These are phyloP conservation scores for Aspergillus sp. DNA, from an alignment of 2,329 filamentous ascomycete species.

Conservation along the genomic window DNA sequence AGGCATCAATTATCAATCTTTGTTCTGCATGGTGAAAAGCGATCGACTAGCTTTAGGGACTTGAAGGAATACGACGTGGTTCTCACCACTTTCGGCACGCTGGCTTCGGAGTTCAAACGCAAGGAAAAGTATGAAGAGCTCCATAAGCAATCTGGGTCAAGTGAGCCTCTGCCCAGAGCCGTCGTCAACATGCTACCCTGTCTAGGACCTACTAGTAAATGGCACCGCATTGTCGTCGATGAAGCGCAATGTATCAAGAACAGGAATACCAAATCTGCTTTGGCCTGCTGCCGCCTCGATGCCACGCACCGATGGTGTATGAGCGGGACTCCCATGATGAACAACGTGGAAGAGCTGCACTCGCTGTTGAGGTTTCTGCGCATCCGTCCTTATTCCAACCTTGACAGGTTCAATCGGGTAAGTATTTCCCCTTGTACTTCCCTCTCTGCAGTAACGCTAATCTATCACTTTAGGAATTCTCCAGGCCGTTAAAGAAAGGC, in stretches of 20 bases:
- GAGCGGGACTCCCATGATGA: slow-evolving; percentile 85
- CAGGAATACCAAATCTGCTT: slow-evolving; percentile 52
- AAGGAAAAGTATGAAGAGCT: slow-evolving; percentile 46
- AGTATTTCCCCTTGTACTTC: slow-evolving; percentile 11
- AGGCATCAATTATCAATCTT: slow-evolving; percentile 54
- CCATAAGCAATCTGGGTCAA: slow-evolving; percentile 38
- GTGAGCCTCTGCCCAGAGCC: slow-evolving; percentile 4
- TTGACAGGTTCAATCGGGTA: slow-evolving; percentile 53
- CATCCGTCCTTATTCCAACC: slow-evolving; percentile 65
- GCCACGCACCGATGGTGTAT: slow-evolving; percentile 63
- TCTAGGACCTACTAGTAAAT: slow-evolving; percentile 52
- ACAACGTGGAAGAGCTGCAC: slow-evolving; percentile 67
- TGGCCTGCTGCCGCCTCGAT: slow-evolving; percentile 51
- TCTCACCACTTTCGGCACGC: slow-evolving; percentile 68
- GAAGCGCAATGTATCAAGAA: slow-evolving; percentile 81
- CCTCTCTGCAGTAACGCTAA: not conserved
- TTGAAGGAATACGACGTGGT: slow-evolving; percentile 64
- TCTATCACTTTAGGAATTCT: slow-evolving; percentile 37
- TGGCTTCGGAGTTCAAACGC: slow-evolving; percentile 59
- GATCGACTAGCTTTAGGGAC: slow-evolving; percentile 48
- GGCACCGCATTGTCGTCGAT: slow-evolving; percentile 66
- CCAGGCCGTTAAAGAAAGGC: slow-evolving; percentile 42
- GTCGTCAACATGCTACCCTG: slow-evolving; percentile 44
- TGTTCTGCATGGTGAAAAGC: slow-evolving; percentile 60
- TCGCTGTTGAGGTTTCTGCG: slow-evolving; percentile 68